Evolutionary conservation across 2,329 filamentous ascomycete genomes (phyloP), one percentile per base, ranked within the genome.

Genomic region (Calonectria leucothoes): DNA sequence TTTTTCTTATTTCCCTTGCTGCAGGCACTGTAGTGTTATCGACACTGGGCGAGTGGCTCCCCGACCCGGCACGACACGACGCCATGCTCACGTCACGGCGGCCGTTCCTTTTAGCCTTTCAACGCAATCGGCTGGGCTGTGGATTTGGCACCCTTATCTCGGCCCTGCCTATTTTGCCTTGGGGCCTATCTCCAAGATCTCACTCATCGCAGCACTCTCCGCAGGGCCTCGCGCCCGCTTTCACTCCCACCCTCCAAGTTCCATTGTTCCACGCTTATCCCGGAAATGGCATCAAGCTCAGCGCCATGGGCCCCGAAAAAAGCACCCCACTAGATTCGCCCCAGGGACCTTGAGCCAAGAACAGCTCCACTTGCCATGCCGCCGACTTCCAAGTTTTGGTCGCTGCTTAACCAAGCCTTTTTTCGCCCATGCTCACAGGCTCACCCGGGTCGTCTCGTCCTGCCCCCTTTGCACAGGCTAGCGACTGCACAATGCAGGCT

Each of bases 231-330:
- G n/a, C 55, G 55, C 55, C 66, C 55, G 66, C 55, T 63, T 63
- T 52, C 55, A 20, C 55, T 69, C 66, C 66, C 55, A 69, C 66
- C 66, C 66, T 69, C 66, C 66, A 63, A 49, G 55, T 69, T 69
- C 42, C 66, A 49, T 63, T 69, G 52, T 69, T 68, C 70, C 65
- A 69, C 48, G 65, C 64, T 68, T 68, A 25, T 66, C 64, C 71
- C 49, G 51, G 71, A 69, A 73, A 39, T 37, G 57, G 71, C 55
- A 71, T 73, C 66, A 70, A 73, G 63, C 61, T 49, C 39, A 66
- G 65, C 57, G 57, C 70, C 45, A 63, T 27, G 29, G n/a, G n/a
- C n/a, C 12, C 66, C 33, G 23, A 49, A 48, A 48, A 17, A 33
- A 45, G 42, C 29, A 27, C 66, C 29, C 45, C 67, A 68, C 61